Base-by-base conservation (phyloP, 805 yeast species). In the Isabelozyma rhagii region DNA sequence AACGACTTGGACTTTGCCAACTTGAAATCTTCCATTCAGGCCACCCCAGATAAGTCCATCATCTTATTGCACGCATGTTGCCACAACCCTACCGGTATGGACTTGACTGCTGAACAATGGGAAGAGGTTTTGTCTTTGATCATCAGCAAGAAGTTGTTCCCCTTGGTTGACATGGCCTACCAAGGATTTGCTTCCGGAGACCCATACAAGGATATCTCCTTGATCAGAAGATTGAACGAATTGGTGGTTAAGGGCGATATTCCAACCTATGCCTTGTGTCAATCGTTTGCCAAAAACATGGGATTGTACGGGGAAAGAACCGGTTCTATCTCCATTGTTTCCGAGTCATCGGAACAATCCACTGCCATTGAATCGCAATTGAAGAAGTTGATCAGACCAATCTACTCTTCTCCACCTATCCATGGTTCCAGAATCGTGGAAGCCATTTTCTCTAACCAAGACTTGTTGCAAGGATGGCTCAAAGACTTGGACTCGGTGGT, bases 1-100 rank as follows among this genome's bases (percentile, higher is more conserved):
- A 87, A 87, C 61, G 78, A 79, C 11, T 74, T 92, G 53, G 87
- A 87, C 65, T 73, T 83, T 54, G 83, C 77, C 27, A 84, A 84
- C 44, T 74, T 90, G 75, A 63, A 87, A 46, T 65, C 66, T 34
- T 88, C 89, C 47, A 69, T 91, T 44, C 59, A 72, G 21, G 61
- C 67, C 36, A 84, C 84, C 39, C 79, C 79, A 29, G 72, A 72
- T 34, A 89, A 87, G 27, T 75, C 85, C 18, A 79, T 82, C 47
- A 85, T 91, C 18, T 76, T 92, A 49, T 79, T 92, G 52, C 98
- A 92, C 69, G 97, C 97, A 8, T 91, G 97, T 66, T 94, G 97
- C 62, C 97, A 92, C 75, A 93, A 92, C 76, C 98, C 98, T 48
- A 93, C 97, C 15, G 98, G 97, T 55, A 83, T 92, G 67, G 97